Percentiles rank a stretch among this genome's conserved stretches.
Conservation (phyloP, 176 grass and related monocot genomes). For the Coix lacrymajobi region DNA sequence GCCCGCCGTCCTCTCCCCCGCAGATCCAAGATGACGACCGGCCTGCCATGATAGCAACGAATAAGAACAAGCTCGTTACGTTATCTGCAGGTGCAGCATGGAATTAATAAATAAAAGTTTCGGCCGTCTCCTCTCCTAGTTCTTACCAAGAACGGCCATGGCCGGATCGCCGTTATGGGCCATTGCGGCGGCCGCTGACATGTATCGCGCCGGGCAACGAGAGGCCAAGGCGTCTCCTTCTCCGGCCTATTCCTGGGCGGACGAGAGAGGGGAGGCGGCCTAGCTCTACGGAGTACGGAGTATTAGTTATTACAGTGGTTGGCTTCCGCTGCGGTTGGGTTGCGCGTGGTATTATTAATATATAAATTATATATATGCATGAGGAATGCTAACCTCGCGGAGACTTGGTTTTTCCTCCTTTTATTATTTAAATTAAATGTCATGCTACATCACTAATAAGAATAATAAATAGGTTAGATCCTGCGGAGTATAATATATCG, state of each 20-base stretch:
- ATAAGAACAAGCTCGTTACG: not conserved
- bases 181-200: not conserved
- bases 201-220: not conserved
- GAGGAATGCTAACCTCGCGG: not conserved
- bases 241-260: not conserved
- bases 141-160: slow-evolving; percentile 39
- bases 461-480: no score
- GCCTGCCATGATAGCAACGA: not conserved
- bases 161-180: not conserved
- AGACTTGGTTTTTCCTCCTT: no score
- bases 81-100: not conserved
- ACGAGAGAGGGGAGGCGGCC: not conserved
- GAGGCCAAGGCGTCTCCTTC: not conserved
- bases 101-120: no score
- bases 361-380: no score
- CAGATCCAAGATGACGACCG: slow-evolving; percentile 38
- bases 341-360: not conserved
- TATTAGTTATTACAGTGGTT: not conserved
- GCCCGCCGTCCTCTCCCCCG: not conserved
- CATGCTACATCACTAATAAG: no score
- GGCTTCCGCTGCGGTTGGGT: not conserved
- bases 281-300: no score
- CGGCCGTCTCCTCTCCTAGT: not conserved
- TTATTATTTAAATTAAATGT: no score
- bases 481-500: no score